These are phyloP conservation scores for Diaporthe ilicicola DNA, from an alignment of 2,329 filamentous ascomycete genomes.

Conservation along the genomic window DNA sequence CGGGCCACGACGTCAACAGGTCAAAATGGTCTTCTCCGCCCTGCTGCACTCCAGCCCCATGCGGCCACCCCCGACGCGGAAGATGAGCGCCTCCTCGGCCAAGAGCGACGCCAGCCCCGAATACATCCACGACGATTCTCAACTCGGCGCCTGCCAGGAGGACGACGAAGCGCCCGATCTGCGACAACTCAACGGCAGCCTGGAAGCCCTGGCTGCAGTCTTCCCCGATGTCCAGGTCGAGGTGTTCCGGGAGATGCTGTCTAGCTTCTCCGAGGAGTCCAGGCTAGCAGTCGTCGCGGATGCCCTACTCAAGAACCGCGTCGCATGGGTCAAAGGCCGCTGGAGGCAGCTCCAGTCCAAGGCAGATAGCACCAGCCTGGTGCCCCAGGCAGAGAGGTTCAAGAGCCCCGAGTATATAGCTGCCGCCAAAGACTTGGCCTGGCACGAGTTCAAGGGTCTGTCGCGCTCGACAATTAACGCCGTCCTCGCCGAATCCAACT, in stretches of 20 bases:
- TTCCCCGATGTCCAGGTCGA: slow-evolving; percentile 86
- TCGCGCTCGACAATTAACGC: slow-evolving; percentile 78
- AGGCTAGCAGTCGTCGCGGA: slow-evolving; percentile 81
- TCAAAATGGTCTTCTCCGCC: slow-evolving; percentile 58
- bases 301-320: slow-evolving; percentile 75
- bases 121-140: slow-evolving; percentile 64
- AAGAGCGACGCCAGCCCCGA: slow-evolving; percentile 44
- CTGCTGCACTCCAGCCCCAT: slow-evolving; percentile 48
- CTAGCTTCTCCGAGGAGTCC: slow-evolving; percentile 78
- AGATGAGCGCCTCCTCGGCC: slow-evolving; percentile 44
- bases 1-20: slow-evolving; percentile 45
- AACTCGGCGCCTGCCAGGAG: slow-evolving; percentile 53
- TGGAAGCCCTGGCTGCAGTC: slow-evolving; percentile 73
- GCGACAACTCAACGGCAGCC: slow-evolving; percentile 73
- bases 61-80: slow-evolving; percentile 36
- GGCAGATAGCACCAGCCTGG: slow-evolving; percentile 32
- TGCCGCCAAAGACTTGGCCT: slow-evolving; percentile 73
- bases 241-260: slow-evolving; percentile 83
- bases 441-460: slow-evolving; percentile 79
- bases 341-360: slow-evolving; percentile 57
- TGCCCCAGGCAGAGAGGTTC: slow-evolving; percentile 72
- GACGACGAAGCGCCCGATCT: slow-evolving; percentile 67
- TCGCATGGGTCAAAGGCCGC: slow-evolving; percentile 75
- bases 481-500: slow-evolving; percentile 82
- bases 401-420: slow-evolving; percentile 72